Evolutionary conservation across 1,284 basidiomycete genomes (phyloP).

Genomic region (Leccinum glutinopallens): DNA sequence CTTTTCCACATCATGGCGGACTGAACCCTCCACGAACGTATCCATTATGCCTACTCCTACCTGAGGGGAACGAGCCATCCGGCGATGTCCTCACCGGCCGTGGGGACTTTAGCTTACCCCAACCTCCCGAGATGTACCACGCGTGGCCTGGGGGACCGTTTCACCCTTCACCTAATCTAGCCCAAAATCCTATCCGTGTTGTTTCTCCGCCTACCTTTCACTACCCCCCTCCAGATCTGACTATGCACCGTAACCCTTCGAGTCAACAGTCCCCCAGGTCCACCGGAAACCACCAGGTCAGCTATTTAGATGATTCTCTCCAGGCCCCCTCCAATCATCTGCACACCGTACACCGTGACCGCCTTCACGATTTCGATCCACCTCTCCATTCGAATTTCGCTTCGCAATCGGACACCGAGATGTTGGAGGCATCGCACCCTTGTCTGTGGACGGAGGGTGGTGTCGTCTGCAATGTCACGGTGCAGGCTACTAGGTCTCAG

Average conservation of each 20-base stretch:
- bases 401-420: conserved; percentile 5
- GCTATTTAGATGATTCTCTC: conserved; percentile 8
- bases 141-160: conserved; percentile 10
- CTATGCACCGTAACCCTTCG: conserved; percentile 4
- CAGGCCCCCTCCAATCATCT: conserved; percentile 1
- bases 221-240: not conserved
- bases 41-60: not conserved
- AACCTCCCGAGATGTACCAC: conserved; percentile 5
- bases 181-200: not conserved
- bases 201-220: not conserved
- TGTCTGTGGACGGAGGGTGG: conserved; percentile 27
- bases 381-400: conserved; percentile 1
- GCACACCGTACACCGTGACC: not conserved
- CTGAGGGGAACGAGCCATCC: not conserved
- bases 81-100: not conserved
- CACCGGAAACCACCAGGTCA: conserved; percentile 3
- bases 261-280: conserved; percentile 9
- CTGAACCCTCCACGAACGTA: not conserved
- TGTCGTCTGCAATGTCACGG: conserved; percentile 20
- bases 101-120: not conserved
- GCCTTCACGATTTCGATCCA: not conserved
- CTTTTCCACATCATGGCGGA: conserved; percentile 5
- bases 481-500: conserved; percentile 28
- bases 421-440: conserved; percentile 16
- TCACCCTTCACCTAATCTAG: conserved; percentile 1